phyloP scores from a whole-genome alignment of 177 flowering plant species.

The Vitis hybrid region DNA sequence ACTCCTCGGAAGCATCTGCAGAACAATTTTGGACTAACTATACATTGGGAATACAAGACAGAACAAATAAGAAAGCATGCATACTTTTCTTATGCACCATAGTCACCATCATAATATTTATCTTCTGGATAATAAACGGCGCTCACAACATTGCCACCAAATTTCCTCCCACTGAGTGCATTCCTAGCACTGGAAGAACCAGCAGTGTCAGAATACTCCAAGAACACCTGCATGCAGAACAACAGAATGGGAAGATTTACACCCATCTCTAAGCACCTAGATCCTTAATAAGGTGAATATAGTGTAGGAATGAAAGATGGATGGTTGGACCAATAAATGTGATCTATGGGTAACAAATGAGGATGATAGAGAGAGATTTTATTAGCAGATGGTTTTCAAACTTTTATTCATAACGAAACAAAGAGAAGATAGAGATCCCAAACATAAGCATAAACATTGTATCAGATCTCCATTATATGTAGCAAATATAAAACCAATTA shows the following conservation, averaged over 20 bases:
- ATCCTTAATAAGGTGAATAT: neutral
- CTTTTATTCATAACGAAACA: neutral
- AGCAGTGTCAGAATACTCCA: conserved; percentile 64
- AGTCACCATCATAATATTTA: conserved; percentile 49
- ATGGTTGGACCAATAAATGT: neutral
- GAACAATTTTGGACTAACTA: neutral
- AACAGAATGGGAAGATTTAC: neutral
- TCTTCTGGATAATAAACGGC: conserved; percentile 73
- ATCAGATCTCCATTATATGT: neutral
- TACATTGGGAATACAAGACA: neutral
- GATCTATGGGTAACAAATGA: too few species aligned
- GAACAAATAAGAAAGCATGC: neutral
- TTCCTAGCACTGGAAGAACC: conserved; percentile 52
- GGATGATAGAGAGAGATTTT: too few species aligned
- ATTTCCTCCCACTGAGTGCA: conserved; percentile 70
- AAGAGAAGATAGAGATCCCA: neutral
- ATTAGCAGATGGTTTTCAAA: too few species aligned
- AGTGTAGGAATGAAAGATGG: neutral
- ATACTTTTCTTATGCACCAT: conserved; percentile 16
- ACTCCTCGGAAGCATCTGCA: too few species aligned
- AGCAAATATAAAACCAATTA: conserved; percentile 16
- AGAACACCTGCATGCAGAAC: conserved; percentile 55
- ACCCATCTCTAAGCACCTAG: too few species aligned
- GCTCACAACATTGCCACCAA: conserved; percentile 63
- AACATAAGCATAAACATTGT: neutral